These are phyloP conservation scores for Triticum aestivum DNA, from an alignment of 176 grass and related monocot genomes.

Conservation along the genomic window DNA sequence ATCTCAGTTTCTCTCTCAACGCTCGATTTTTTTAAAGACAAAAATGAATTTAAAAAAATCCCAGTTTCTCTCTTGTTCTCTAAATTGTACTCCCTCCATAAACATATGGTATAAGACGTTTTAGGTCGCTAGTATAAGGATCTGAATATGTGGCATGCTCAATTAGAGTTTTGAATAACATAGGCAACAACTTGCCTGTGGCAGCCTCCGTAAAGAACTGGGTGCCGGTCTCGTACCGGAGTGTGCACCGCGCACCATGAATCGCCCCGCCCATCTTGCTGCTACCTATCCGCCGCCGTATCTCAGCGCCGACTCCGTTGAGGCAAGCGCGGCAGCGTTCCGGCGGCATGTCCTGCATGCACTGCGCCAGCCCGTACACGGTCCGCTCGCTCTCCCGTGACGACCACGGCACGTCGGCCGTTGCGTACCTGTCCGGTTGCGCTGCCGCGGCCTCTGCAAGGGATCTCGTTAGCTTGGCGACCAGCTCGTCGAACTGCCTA, in stretches of 20 bases:
- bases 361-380: conserved; percentile 52
- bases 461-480: conserved; percentile 1
- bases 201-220: conserved; percentile 29
- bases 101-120: no score
- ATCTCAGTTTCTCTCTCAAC: no score
- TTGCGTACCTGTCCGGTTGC: conserved; percentile 23
- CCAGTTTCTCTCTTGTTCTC: neutral
- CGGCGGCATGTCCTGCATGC: conserved; percentile 40
- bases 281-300: neutral
- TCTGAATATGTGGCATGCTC: neutral
- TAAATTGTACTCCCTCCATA: neutral
- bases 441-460: conserved; percentile 11
- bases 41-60: neutral
- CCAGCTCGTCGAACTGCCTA: conserved; percentile 10
- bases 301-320: neutral
- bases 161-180: neutral
- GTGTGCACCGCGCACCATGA: conserved; percentile 38
- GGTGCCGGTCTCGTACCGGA: conserved; percentile 48
- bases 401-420: conserved; percentile 4
- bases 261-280: conserved; percentile 41
- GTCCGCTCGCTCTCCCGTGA: neutral
- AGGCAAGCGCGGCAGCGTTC: conserved; percentile 47
- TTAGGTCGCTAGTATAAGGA: neutral
- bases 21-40: neutral
- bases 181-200: neutral